A percentile compares a stretch with the other conserved stretches of the same genome.
Evolutionary conservation across 306 rosid species (phyloP).

Genomic region (Hippophae gyantsensis): DNA sequence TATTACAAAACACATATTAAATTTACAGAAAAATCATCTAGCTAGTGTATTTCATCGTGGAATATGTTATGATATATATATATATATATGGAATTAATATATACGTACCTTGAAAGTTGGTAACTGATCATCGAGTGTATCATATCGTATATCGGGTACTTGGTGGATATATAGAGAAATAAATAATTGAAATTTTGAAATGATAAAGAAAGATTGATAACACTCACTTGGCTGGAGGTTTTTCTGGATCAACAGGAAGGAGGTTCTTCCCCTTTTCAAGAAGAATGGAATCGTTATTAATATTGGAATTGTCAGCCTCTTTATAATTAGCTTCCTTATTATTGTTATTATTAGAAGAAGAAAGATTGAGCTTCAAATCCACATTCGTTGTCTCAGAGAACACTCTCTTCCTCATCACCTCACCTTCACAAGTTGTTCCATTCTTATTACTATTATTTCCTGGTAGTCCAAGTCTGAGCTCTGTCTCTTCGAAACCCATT

Average conservation of each 20-base stretch:
- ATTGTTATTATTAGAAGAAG: constrained; percentile 4
- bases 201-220: background rate
- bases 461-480: constrained; percentile 65
- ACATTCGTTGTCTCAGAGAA: constrained; percentile 32
- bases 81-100: no score
- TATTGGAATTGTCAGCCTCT: constrained; percentile 10
- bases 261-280: constrained; percentile 37
- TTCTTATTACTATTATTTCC: constrained; percentile 25
- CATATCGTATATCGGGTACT: no score
- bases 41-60: no score
- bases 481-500: constrained; percentile 62
- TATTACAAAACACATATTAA: no score
- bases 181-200: no score
- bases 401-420: constrained; percentile 29
- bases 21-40: no score
- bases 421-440: background rate
- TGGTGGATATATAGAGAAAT: no score
- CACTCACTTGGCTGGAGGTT: constrained; percentile 78
- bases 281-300: constrained; percentile 13
- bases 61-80: no score
- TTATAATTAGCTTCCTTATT: constrained; percentile 13
- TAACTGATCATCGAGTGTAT: no score
- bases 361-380: constrained; percentile 42
- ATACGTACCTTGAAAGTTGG: no score
- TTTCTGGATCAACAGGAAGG: constrained; percentile 50